Base-by-base conservation (phyloP, 768 basidiomycete genomes). In the Pilatotrama ljubarskyi region DNA sequence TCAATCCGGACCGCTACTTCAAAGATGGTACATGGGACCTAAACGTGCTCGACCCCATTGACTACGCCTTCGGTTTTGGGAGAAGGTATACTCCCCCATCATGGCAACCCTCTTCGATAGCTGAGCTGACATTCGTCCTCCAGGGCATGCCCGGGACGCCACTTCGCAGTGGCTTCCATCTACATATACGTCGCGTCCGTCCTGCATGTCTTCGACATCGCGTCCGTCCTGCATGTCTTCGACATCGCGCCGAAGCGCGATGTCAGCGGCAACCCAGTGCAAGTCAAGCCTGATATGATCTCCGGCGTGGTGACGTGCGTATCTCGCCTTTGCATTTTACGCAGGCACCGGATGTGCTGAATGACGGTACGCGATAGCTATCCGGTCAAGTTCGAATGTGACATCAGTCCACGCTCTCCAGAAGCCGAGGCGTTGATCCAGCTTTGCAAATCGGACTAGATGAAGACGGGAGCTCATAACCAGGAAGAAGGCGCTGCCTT, bases 1-100 rank as follows among this genome's bases (percentile, higher is more conserved):
- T 69, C 49, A 55, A 63, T 32, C 70, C 70, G 2, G 68, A 69
- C 29, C 60, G 70, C 24, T 58, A 55, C 22, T 37, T 55, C 44
- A 47, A 36, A 9, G 54, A 55, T 18, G 26, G 54, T 14, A 20
- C 9, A 37, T 20, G 20, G 35, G 42, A 55, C 18, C 13, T 18
- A 13, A 35, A 22, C 29, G 35, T 55, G 41, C 44, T 37, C 18
- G 54, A 55, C 20, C 54, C 54, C 15, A 15, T 17, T 13, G 36
- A 14, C n/a, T 55, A 43, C 32, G 43, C 32, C 1, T 55, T 55
- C 32, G 54, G 54, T 1, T 55, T 55, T 14, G 54, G 54, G 10
- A 29, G 54, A 20, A 55, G 54, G 54, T 55, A 37, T 6, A 13
- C 6, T 35, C 41, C 10, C n/a, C n/a, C 46, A 4, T 32, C 20